Conservation (phyloP, 495 filamentous ascomycete species). For the Bacidia gigantensis region DNA sequence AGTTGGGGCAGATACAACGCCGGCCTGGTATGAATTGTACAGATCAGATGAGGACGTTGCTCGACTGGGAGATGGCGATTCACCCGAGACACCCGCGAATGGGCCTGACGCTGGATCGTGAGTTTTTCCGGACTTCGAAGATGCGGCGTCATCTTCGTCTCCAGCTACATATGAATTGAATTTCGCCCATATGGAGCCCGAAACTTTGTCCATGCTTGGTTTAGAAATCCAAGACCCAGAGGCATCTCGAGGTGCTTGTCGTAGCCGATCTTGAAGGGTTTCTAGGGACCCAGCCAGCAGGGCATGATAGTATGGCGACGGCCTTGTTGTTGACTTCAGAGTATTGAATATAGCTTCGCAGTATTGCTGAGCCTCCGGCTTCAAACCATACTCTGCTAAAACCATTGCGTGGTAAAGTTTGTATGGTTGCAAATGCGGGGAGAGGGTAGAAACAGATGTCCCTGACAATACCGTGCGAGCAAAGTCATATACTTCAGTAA, state of each 20-base stretch:
- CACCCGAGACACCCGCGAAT: slow-evolving; percentile 64
- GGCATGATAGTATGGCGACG: slow-evolving; percentile 71
- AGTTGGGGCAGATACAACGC: slow-evolving; percentile 21
- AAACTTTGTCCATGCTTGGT: slow-evolving; percentile 89
- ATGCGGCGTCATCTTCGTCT: slow-evolving; percentile 57
- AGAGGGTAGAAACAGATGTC: slow-evolving; percentile 36
- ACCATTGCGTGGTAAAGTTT: slow-evolving; percentile 76
- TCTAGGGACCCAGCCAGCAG: slow-evolving; percentile 61
- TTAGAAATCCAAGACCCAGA: slow-evolving; percentile 72
- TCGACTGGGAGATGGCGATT: slow-evolving; percentile 71
- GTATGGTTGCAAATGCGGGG: slow-evolving; percentile 76
- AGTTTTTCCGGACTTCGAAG: slow-evolving; percentile 43
- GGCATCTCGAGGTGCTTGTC: slow-evolving; percentile 64
- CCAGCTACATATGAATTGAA: slow-evolving; percentile 94
- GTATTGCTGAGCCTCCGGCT: slow-evolving; percentile 75
- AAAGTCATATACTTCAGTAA: slow-evolving; percentile 90
- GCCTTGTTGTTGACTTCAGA: slow-evolving; percentile 67
- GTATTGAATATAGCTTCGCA: slow-evolving; percentile 72
- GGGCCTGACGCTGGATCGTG: slow-evolving; percentile 52
- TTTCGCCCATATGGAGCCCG: slow-evolving; percentile 68
- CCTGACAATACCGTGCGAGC: slow-evolving; percentile 52
- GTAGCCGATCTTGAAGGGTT: slow-evolving; percentile 67
- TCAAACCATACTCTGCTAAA: slow-evolving; percentile 70
- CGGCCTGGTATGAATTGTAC: slow-evolving; percentile 44
- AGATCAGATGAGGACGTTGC: slow-evolving; percentile 63